Conservation (phyloP, 495 filamentous ascomycete species). For the Xylaria acuta region DNA sequence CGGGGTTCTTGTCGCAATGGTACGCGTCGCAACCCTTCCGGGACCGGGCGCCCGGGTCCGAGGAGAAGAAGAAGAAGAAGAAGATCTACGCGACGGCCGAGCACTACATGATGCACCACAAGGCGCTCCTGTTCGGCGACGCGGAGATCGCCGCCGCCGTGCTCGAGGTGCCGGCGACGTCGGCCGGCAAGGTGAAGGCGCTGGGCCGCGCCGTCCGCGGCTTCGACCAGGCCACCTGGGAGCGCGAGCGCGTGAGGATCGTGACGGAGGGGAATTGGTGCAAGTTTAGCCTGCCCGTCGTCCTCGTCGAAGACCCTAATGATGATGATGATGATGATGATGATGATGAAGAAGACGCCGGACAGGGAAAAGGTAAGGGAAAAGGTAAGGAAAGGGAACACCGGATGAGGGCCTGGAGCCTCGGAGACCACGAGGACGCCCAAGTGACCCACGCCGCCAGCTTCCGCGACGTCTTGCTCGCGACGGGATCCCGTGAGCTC, state of each 20-base stretch:
- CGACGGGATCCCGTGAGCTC: constrained; percentile 64
- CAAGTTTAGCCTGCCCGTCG: constrained; percentile 57
- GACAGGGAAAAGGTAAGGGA: too few relatives aligned
- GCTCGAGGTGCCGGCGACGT: constrained; percentile 39
- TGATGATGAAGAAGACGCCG: not conserved
- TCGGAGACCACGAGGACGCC: constrained; percentile 6
- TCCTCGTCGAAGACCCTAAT: constrained; percentile 18
- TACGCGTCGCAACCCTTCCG: constrained; percentile 39
- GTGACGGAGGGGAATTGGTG: constrained; percentile 65
- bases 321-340: too few relatives aligned
- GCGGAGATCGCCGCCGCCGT: constrained; percentile 46
- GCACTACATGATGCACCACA: constrained; percentile 70
- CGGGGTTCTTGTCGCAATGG: constrained; percentile 46
- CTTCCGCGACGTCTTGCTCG: constrained; percentile 56
- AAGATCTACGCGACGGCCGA: constrained; percentile 47
- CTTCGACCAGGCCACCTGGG: constrained; percentile 63
- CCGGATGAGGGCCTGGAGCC: not conserved
- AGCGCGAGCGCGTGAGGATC: constrained; percentile 56
- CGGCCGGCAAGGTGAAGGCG: constrained; percentile 55
- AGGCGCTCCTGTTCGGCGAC: constrained; percentile 62
- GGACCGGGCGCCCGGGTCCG: constrained; percentile 24
- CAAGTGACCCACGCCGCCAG: constrained; percentile 7
- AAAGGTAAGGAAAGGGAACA: too few relatives aligned
- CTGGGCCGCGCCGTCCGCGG: constrained; percentile 63
- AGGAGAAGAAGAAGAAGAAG: too few relatives aligned